A percentile compares a stretch with the other conserved stretches of the same genome.
Evolutionary conservation across 345 rosid genomes (phyloP).

Genomic region (Euphorbia lathyris): DNA sequence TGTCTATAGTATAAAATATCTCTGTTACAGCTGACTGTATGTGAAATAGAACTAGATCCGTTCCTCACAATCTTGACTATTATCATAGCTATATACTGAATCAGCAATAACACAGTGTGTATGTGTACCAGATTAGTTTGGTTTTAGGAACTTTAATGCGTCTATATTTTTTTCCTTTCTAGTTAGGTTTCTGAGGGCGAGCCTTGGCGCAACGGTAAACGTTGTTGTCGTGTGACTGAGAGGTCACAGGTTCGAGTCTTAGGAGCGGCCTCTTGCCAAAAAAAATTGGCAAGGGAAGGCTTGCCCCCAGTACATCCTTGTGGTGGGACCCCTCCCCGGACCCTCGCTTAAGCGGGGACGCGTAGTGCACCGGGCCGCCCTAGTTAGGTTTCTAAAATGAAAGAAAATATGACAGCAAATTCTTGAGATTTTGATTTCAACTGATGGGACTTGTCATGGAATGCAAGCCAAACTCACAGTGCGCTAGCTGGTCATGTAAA

Average conservation of each 20-base stretch:
- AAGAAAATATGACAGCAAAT: neutral
- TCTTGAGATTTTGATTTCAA: neutral
- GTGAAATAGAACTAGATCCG: neutral
- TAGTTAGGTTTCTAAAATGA: neutral
- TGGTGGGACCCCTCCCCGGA: too few species aligned
- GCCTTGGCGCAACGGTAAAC: too few species aligned
- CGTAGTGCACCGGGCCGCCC: too few species aligned
- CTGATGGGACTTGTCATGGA: conserved; percentile 1
- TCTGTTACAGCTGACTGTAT: neutral
- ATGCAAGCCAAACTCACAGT: neutral
- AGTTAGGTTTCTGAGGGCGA: neutral
- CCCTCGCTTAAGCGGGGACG: too few species aligned
- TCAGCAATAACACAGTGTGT: neutral
- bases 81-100: neutral
- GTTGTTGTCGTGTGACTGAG: too few species aligned
- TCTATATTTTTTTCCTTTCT: neutral
- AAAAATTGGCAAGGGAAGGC: too few species aligned
- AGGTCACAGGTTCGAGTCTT: too few species aligned
- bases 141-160: neutral
- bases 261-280: too few species aligned
- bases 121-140: neutral
- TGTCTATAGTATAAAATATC: neutral
- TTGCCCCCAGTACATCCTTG: too few species aligned
- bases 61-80: neutral
- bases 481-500: neutral